A percentile compares a stretch with the other conserved stretches of the same genome.
These are phyloP conservation scores for Clonostachys byssicola DNA, from an alignment of 2,329 filamentous ascomycete species.

Conservation along the genomic window DNA sequence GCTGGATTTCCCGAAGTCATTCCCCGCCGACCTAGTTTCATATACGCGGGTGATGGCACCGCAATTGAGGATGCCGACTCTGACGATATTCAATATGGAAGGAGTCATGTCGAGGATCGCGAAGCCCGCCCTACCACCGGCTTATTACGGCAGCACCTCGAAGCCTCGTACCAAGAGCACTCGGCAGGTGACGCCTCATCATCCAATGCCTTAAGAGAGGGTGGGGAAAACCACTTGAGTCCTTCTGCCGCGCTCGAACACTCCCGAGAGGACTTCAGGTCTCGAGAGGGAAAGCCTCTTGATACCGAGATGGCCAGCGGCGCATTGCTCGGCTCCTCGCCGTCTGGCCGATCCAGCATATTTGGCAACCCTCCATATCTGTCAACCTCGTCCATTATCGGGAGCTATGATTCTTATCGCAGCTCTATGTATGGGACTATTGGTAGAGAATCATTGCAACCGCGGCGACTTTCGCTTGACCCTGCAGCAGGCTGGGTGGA, in stretches of 20 bases:
- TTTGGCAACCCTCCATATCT: slow-evolving; percentile 58
- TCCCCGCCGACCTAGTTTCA: slow-evolving; percentile 71
- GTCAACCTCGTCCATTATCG: slow-evolving; percentile 64
- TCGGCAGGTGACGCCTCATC: not conserved
- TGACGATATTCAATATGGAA: slow-evolving; percentile 31
- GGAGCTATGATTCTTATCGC: slow-evolving; percentile 60
- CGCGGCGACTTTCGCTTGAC: slow-evolving; percentile 39
- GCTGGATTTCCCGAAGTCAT: slow-evolving; percentile 86
- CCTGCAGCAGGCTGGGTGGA: slow-evolving; percentile 19
- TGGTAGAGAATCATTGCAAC: slow-evolving; percentile 22
- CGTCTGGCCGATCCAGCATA: slow-evolving; percentile 32
- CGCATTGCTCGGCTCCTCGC: slow-evolving; percentile 16
- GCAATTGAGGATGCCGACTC: slow-evolving; percentile 6
- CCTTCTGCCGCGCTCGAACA: slow-evolving; percentile 5
- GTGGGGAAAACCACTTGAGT: not conserved
- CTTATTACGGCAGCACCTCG: slow-evolving; percentile 49
- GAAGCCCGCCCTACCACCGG: slow-evolving; percentile 27
- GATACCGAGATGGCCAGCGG: slow-evolving; percentile 34
- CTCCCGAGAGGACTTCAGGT: slow-evolving; percentile 24
- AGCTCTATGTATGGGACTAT: slow-evolving; percentile 51
- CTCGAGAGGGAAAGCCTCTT: slow-evolving; percentile 43
- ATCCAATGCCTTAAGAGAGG: not conserved
- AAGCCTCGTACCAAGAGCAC: slow-evolving; percentile 19
- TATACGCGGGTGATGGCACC: slow-evolving; percentile 53
- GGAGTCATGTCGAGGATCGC: slow-evolving; percentile 31